phyloP scores from a whole-genome alignment of 371 early-diverging fungal genomes.

The Smittium culicis region DNA sequence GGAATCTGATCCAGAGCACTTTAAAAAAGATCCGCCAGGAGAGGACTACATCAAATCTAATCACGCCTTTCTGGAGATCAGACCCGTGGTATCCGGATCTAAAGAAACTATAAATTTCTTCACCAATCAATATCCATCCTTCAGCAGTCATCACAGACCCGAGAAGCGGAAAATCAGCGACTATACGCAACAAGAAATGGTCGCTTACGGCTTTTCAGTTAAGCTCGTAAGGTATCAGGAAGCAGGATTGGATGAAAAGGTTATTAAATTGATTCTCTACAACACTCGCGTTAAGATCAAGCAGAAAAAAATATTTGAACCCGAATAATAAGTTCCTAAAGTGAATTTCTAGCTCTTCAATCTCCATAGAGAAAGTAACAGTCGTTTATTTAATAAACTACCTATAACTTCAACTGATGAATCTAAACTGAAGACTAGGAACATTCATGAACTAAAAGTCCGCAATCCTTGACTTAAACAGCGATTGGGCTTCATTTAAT shows the following conservation, averaged over 20 bases:
- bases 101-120: not conserved
- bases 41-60: not conserved
- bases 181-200: not conserved
- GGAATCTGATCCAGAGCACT: not conserved
- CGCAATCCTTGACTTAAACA: not conserved
- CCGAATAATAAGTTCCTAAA: not conserved
- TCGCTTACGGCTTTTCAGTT: not conserved
- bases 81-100: not conserved
- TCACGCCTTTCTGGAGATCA: not conserved
- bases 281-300: not conserved
- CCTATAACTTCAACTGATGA: not conserved
- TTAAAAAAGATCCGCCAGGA: not conserved
- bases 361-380: not conserved
- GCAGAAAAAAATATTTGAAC: not conserved
- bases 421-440: not conserved
- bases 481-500: not conserved
- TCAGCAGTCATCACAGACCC: not conserved
- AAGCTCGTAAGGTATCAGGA: not conserved
- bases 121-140: not conserved
- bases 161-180: not conserved
- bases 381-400: not conserved
- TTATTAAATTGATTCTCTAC: not conserved
- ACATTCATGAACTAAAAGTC: slow-evolving; percentile 1
- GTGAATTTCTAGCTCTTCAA: not conserved
- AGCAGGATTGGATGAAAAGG: not conserved